Base-by-base conservation (phyloP, 371 early-diverging fungal species). In the Apophysomyces elegans region DNA sequence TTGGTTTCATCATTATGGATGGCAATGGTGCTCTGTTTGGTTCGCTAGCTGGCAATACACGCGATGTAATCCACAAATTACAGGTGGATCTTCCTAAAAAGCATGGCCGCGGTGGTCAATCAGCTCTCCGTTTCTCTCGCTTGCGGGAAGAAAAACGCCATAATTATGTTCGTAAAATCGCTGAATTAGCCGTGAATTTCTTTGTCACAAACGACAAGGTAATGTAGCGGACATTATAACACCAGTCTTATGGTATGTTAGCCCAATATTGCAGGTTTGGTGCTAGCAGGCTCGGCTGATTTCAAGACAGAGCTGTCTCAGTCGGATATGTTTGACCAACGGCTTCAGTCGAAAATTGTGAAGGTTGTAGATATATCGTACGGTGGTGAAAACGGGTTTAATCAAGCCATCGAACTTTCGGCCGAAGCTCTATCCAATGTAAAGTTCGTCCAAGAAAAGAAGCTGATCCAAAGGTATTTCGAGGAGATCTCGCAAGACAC, bases 41-140 rank as follows among this genome's bases (percentile, higher is more conserved):
- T 58, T 93, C 95, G n/a, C 85, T 99, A 26, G 88, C 95, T 62
- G 99, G 99, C 56, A 99, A 97, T 83, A 93, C 93, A 14, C 96
- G 99, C 65, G 97, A 98, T 62, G 90, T 99, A 56, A 83, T 99
- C 66, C 97, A 98, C 84, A 94, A 95, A 75, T 86, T 99, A 61
- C 78, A 89, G 26, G 99, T 99, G 45, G 99, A 99, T 74, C 80
- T 99, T 68, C 99, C 99, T 68, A 99, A 99, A 88, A 99, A 99
- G 93, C 99, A 99, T 90, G 99, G 97, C 61, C 94, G 99, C 81
- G 99, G 99, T 86, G 99, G 99, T 89, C 99, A 99, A 84, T 99
- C 99, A 21, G 99, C 99, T 18, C 91, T 99, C 67, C 97, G 99
- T 91, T 99, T 99, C 86, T 94, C 99, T 6, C 96, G 99, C 88